These are phyloP conservation scores for Cercospora canescens DNA, from an alignment of 2,329 filamentous ascomycete genomes.

Conservation along the genomic window DNA sequence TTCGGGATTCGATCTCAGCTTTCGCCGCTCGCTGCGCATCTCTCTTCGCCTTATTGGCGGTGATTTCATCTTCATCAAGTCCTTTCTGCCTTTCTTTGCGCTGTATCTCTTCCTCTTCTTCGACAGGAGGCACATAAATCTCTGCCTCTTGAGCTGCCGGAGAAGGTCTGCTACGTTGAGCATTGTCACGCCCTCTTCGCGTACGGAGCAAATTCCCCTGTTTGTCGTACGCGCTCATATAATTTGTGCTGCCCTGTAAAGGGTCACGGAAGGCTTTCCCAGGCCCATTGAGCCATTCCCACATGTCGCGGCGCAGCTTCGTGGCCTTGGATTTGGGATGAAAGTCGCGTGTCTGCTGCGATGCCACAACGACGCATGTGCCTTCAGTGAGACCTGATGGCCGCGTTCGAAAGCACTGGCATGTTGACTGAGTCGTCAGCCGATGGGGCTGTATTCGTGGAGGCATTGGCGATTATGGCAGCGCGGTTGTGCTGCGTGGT, in stretches of 20 bases:
- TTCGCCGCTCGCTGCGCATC: conserved; percentile 22
- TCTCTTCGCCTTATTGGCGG: conserved; percentile 17
- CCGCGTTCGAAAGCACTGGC: conserved; percentile 30
- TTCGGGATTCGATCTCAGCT: conserved; percentile 23
- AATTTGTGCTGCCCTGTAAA: conserved; percentile 54
- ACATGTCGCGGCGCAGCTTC: conserved; percentile 56
- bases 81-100: conserved; percentile 26
- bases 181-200: conserved; percentile 20
- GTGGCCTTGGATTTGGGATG: conserved; percentile 37
- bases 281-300: conserved; percentile 59
- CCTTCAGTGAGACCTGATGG: conserved; percentile 14
- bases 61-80: conserved; percentile 25
- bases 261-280: conserved; percentile 52
- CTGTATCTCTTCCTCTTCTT: conserved; percentile 30
- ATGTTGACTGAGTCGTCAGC: conserved; percentile 24
- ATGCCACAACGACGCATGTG: neutral
- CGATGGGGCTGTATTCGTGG: conserved; percentile 32
- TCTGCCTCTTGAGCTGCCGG: conserved; percentile 4
- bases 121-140: conserved; percentile 27
- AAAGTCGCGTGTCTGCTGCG: conserved; percentile 20
- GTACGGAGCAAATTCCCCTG: conserved; percentile 49
- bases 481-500: neutral
- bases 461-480: conserved; percentile 26
- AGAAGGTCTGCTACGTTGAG: conserved; percentile 17
- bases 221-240: conserved; percentile 55